Base-by-base conservation (phyloP, 148 eudicot genomes). In the Euryodendron excelsum region DNA sequence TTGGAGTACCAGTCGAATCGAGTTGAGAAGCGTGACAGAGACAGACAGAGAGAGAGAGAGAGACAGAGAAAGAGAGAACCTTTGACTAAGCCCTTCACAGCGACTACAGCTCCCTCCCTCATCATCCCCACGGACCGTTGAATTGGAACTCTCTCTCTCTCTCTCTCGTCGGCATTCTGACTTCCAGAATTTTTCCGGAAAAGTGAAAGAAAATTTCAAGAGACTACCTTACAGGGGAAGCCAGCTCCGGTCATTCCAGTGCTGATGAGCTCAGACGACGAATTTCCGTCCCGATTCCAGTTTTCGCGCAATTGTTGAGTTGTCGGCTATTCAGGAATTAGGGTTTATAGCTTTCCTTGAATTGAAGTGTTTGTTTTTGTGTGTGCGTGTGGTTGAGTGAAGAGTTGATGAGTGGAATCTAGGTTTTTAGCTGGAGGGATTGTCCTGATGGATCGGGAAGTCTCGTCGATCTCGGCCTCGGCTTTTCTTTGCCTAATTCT, bases 401-500 rank as follows among this genome's bases (percentile, higher is more conserved):
- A 31, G 68, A 30, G 41, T 31, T 33, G 58, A 53, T 31, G 34
- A 15, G 20, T 15, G 67, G 69, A 34, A 34, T 37, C 10, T 36
- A 2, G 69, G 69, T 5, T 33, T 65, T 34, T 34, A 34, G 44
- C 68, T 18, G 18, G 34, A 12, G 67, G 67, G 8, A 25, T n/a
- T 14, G 12, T 9, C 6, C 5, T n/a, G 44, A 65, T 21, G 69
- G 69, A 37, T 33, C 13, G 44, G 10, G 50, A 23, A 3, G 13
- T 67, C 17, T 37, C 45, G 48, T 13, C 44, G 69, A 9, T 65
- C 25, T 34, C 23, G 44, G 41, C 50, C 28, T 67, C 28, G 25
- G 44, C 48, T 67, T 39, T 39, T 67, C 44, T 67, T 39, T 67
- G 37, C 72, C 72, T 67, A 0, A 37, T 67, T 39, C 72, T 67